phyloP scores from a whole-genome alignment of 2,329 filamentous ascomycete species.

The Penicillium brasilianum region DNA sequence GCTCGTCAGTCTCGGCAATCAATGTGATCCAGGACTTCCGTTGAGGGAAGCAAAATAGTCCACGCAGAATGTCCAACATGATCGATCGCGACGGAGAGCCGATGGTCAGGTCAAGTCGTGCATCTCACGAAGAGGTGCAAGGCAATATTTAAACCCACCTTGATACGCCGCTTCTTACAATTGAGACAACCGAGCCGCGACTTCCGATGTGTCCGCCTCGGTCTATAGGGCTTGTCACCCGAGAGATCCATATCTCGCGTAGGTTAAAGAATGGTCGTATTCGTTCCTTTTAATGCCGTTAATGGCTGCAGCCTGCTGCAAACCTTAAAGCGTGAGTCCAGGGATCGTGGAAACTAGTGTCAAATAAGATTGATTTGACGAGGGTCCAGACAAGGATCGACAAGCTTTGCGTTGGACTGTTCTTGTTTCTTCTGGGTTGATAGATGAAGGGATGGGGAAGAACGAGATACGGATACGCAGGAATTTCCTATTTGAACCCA shows the following conservation, averaged over 20 bases:
- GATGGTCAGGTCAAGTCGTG: background rate
- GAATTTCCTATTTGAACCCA: conserved; percentile 11
- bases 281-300: conserved; percentile 22
- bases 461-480: conserved; percentile 18
- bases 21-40: background rate
- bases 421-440: background rate
- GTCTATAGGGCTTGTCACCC: conserved; percentile 12
- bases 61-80: conserved; percentile 3
- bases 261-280: conserved; percentile 16
- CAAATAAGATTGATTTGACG: background rate
- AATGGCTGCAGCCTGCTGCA: conserved; percentile 5
- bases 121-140: background rate
- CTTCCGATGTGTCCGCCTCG: conserved; percentile 41
- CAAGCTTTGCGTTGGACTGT: background rate
- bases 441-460: background rate
- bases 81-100: background rate
- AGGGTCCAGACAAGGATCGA: background rate
- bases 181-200: conserved; percentile 41
- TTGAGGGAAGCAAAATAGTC: conserved; percentile 9
- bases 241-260: conserved; percentile 9
- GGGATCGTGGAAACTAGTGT: background rate
- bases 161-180: conserved; percentile 43
- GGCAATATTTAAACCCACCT: conserved; percentile 33
- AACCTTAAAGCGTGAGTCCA: background rate
- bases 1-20: background rate